Evolutionary conservation across 2,329 filamentous ascomycete species (phyloP).

Genomic region (Talaromyces albobiverticillius): DNA sequence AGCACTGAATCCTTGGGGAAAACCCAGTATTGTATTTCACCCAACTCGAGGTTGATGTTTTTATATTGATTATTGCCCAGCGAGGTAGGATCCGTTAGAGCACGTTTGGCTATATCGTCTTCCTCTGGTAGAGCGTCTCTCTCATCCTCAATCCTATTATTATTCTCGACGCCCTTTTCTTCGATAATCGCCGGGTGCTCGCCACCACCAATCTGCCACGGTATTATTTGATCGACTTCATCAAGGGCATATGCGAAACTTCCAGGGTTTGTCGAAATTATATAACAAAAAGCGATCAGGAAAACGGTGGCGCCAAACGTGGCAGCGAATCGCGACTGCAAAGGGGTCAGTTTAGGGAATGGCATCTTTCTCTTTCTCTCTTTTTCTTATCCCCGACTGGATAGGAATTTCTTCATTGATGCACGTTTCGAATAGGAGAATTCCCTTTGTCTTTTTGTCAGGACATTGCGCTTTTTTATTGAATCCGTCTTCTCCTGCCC

Average conservation of each 20-base stretch:
- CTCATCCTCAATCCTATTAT: neutral
- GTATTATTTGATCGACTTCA: conserved; percentile 19
- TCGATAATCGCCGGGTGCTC: neutral
- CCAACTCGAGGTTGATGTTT: conserved; percentile 60
- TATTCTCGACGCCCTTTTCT: neutral
- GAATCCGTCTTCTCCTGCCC: neutral
- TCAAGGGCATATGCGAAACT: conserved; percentile 63
- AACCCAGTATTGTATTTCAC: conserved; percentile 62
- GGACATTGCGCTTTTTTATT: neutral
- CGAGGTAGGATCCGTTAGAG: conserved; percentile 37
- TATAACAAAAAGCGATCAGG: conserved; percentile 59
- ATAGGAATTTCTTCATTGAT: no score
- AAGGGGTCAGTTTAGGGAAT: conserved; percentile 56
- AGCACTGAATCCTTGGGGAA: conserved; percentile 59
- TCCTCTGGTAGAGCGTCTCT: conserved; percentile 43
- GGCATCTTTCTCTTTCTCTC: conserved; percentile 28
- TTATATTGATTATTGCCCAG: conserved; percentile 65
- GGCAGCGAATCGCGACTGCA: conserved; percentile 70
- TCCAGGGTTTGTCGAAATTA: conserved; percentile 56
- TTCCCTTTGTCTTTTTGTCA: neutral
- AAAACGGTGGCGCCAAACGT: conserved; percentile 62
- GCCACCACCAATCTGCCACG: conserved; percentile 15
- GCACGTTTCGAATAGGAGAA: neutral
- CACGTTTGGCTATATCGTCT: neutral
- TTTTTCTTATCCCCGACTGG: no score